Evolutionary conservation across 306 rosid species (phyloP).

Genomic region (Rosa chinensis): DNA sequence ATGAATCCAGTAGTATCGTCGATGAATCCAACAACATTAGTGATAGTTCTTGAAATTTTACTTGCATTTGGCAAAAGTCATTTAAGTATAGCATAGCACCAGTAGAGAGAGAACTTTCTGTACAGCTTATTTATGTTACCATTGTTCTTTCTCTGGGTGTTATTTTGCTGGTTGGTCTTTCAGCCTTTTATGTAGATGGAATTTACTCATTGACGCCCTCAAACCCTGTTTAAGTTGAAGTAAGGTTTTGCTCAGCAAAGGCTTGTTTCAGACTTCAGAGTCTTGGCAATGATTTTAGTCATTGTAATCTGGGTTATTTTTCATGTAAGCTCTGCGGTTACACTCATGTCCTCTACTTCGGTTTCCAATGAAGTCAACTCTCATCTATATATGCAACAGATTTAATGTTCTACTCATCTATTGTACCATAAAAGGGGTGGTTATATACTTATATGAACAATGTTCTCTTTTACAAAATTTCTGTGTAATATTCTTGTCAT

Average conservation of each 20-base stretch:
- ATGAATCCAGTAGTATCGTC: constrained; percentile 42
- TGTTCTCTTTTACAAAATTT: not conserved
- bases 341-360: not conserved
- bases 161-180: not conserved
- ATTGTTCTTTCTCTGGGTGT: not conserved
- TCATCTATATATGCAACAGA: too few relatives aligned
- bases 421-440: not conserved
- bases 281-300: not conserved
- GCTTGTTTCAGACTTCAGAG: not conserved
- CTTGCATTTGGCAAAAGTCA: constrained; percentile 9
- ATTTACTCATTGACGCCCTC: not conserved
- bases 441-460: not conserved
- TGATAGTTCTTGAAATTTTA: not conserved
- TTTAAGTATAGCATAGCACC: not conserved
- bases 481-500: not conserved
- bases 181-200: not conserved
- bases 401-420: too few relatives aligned
- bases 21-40: too few relatives aligned
- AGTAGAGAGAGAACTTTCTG: not conserved
- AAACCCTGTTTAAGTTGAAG: not conserved
- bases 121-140: not conserved
- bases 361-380: not conserved
- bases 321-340: not conserved
- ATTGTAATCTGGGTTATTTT: not conserved
- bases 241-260: not conserved